Base-by-base conservation (phyloP, 495 filamentous ascomycete genomes). In the Hypomontagnella monticulosa region DNA sequence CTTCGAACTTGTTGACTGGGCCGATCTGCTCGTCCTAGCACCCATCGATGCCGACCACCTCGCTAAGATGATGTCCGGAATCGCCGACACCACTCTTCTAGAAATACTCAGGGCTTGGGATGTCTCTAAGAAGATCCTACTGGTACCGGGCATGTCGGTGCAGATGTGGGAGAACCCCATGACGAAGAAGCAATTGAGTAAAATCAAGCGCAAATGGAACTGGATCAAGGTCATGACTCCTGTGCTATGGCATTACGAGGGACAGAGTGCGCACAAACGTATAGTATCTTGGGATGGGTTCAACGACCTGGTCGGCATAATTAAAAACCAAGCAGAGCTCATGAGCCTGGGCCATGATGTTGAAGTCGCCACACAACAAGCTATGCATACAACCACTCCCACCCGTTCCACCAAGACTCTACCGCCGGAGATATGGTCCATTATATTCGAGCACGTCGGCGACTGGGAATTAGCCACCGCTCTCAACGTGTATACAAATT, bases 401-500 rank as follows among this genome's bases (percentile, higher is more conserved):
- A 57, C 48, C 18, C 72, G 54, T 50, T 66, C 68, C 44, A 72
- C 63, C 4, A 73, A 61, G 40, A 69, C 51, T 14, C 78, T 97
- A 0, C 93, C 93, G 0, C 85, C 90, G 0, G 93, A 97, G 74
- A 81, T 97, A 19, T 97, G 93, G 93, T 85, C 90, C 23, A 89
- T 91, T 44, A 89, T 97, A 19, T 87, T 97, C 40, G 89, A 95
- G 66, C 87, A 88, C 63, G 82, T 92, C 12, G 85, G 86, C 12
- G 93, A 97, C 72, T 97, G 93, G 93, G 93, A 97, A 76, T 81
- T 93, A 2, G 89, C 93, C 12, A 89, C 84, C 48, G 88, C 90
- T 1, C 82, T 97, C 10, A 88, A 91, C 51, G 81, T 97, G 40
- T 91, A 89, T 65, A 90, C 91, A 4, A 92, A 82, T 42, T 78